These are phyloP conservation scores for Dactylorhiza incarnata DNA, from an alignment of 106 monocot species.

Conservation along the genomic window DNA sequence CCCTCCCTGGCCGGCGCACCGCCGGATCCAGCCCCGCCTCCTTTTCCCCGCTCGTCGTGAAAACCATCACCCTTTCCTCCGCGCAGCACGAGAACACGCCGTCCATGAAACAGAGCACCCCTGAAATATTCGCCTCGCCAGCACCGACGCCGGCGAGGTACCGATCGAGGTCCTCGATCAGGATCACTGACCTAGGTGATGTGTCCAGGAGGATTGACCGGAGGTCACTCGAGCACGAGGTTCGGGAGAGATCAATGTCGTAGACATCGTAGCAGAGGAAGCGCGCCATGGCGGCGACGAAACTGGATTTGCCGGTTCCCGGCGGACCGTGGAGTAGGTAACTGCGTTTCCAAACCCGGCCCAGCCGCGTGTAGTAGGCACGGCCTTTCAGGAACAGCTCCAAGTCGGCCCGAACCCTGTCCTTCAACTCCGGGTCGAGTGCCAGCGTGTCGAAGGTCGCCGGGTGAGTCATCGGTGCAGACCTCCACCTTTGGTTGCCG, in stretches of 20 bases:
- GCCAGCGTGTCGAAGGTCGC: conserved; percentile 52
- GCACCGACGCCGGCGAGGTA: conserved; percentile 15
- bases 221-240: conserved; percentile 17
- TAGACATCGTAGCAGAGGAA: conserved; percentile 63
- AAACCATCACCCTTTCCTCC: conserved; percentile 72
- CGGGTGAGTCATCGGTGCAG: conserved; percentile 48
- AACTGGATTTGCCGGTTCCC: conserved; percentile 70
- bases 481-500: conserved; percentile 18
- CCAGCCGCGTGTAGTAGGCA: conserved; percentile 51
- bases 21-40: conserved; percentile 27
- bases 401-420: conserved; percentile 37
- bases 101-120: conserved; percentile 50
- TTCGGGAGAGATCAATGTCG: conserved; percentile 48
- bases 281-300: conserved; percentile 63
- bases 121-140: conserved; percentile 1
- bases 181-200: conserved; percentile 50
- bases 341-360: conserved; percentile 62
- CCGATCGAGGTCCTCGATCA: conserved; percentile 60
- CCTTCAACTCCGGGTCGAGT: conserved; percentile 54
- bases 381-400: conserved; percentile 46
- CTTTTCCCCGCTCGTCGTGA: conserved; percentile 35
- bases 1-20: conserved; percentile 37
- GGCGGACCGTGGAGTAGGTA: conserved; percentile 66
- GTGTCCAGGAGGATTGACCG: conserved; percentile 39
- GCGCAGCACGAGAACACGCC: conserved; percentile 68